Evolutionary conservation across 139 green algal species (phyloP), one percentile per base, ranked within the genome.

Genomic region (Nannochloris sp.): DNA sequence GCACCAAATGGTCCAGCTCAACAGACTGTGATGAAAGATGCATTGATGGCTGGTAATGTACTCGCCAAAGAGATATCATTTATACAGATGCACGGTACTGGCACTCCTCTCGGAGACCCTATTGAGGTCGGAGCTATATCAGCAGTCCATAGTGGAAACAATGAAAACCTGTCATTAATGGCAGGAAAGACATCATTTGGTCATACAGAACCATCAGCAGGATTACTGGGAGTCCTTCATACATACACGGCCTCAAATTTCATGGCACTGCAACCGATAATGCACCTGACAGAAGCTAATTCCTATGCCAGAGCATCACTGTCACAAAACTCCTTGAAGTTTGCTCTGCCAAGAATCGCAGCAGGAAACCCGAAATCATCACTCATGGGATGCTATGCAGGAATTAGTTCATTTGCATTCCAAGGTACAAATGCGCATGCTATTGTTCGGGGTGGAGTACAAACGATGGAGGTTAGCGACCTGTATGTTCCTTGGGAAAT

Each of bases 1-100:
- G 88, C 87, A 3, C 88, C 88, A 53, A 89, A 88, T 64, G 88
- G 88, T 5, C 87, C 85, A 4, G 79, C 83, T 5, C 88, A 95
- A 76, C 83, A 89, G 67, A 69, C 25, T 21, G 82, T 84, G 15
- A 69, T 95, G 4, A 69, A 63, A 2, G 43, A 51, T 3, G 88
- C 85, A 6, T 68, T 93, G 40, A 58, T 24, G 4, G 63, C 53
- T 6, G 15, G 76, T 9, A 12, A 6, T 12, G 10, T 74, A 4
- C 12, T 27, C 11, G 11, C 21, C 15, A 31, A 44, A 3, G 56
- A 71, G 4, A 25, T 90, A 7, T 8, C 4, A 4, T 71, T 53
- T 1, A 55, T 92, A 50, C 78, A 83, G 16, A 83, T 92, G 76
- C 87, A 95, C 56, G 87, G 87, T 71, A 94, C 87, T 14, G 84